Evolutionary conservation across 495 filamentous ascomycete species (phyloP).

Genomic region (Neurospora tetrasperma): DNA sequence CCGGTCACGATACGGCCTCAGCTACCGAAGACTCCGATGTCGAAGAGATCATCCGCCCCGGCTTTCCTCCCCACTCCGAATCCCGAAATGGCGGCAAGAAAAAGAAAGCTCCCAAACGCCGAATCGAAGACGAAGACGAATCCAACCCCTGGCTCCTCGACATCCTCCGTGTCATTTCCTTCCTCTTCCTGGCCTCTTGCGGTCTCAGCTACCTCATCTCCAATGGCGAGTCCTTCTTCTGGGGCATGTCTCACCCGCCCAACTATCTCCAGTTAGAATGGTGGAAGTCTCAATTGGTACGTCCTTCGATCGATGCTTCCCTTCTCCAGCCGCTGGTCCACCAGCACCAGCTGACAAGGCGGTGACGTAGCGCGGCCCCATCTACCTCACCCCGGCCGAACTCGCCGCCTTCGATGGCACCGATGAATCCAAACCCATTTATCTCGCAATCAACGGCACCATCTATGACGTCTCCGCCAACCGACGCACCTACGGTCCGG

Average conservation of each 20-base stretch:
- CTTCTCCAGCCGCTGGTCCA: not conserved
- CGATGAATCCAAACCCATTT: conserved; percentile 66
- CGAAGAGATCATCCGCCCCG: not conserved
- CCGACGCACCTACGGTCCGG: conserved; percentile 72
- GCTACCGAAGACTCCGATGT: not conserved
- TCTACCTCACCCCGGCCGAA: conserved; percentile 60
- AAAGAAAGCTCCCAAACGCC: conserved; percentile 9
- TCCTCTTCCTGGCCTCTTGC: conserved; percentile 56
- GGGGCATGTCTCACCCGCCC: conserved; percentile 49
- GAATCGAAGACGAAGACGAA: conserved; percentile 32
- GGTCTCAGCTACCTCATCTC: conserved; percentile 76
- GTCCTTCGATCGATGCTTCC: conserved; percentile 6
- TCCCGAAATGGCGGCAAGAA: conserved; percentile 6
- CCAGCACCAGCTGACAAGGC: conserved; percentile 2
- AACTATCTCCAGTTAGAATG: conserved; percentile 53
- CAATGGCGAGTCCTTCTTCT: conserved; percentile 50
- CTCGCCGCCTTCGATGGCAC: conserved; percentile 70
- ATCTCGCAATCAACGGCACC: conserved; percentile 83
- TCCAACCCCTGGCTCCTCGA: conserved; percentile 47
- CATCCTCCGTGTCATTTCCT: conserved; percentile 61
- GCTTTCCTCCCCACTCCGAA: not conserved
- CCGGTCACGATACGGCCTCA: not conserved
- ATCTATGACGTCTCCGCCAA: conserved; percentile 88
- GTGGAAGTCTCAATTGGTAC: conserved; percentile 54
- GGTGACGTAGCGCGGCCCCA: conserved; percentile 23